Conservation (phyloP, 140 eudicot species). For the Ambrosia hybrid region DNA sequence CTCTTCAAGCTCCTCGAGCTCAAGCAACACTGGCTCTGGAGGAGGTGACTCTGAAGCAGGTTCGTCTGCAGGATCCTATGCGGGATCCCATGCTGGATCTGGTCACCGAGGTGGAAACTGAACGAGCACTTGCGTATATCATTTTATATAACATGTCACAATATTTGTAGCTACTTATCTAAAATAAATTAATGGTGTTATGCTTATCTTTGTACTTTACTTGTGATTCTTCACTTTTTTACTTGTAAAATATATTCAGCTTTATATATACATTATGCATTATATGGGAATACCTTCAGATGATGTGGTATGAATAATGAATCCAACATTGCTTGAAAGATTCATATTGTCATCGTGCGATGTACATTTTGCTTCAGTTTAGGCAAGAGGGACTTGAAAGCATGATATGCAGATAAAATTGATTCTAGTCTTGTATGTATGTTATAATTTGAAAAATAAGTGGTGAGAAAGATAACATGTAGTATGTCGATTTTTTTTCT, state of each 20-base stretch:
- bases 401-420: no score
- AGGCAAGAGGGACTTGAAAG: no score
- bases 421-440: no score
- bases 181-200: constrained; percentile 23
- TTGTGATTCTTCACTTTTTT: neutral
- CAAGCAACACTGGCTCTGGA: constrained; percentile 58
- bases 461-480: no score
- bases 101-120: constrained; percentile 39
- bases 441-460: no score
- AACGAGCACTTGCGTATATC: neutral
- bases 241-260: neutral
- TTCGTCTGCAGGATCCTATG: constrained; percentile 39
- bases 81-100: constrained; percentile 57
- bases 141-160: constrained; percentile 9
- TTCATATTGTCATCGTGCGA: no score
- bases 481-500: no score
- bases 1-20: constrained; percentile 60
- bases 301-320: no score
- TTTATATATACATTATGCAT: no score
- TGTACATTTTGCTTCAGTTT: no score
- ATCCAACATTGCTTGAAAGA: no score
- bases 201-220: constrained; percentile 14
- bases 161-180: constrained; percentile 4
- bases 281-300: no score
- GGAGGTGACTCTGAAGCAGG: constrained; percentile 60